Evolutionary conservation across 768 basidiomycete species (phyloP), one percentile per base, ranked within the genome.

Genomic region (Naganishia kalamii): DNA sequence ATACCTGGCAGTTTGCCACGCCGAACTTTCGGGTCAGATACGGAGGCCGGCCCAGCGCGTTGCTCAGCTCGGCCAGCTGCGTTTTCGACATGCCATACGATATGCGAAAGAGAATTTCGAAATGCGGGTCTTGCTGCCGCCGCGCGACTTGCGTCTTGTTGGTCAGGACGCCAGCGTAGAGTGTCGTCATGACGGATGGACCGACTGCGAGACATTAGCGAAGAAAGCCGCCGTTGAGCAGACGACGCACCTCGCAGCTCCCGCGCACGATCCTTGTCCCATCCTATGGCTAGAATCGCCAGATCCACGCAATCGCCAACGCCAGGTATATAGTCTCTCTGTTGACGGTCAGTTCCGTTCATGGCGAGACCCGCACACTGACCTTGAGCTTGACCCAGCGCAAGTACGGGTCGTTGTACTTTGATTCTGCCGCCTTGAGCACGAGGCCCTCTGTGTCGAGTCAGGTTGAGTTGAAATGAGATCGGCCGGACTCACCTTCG

Each of bases 251-350:
- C 90, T 76, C 87, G 79, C 6, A 96, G 80, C 60, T 87, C 87
- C 60, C 89, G 79, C 3, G 83, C 92, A 10, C 92, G 82, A 37
- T 86, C 83, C 72, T 86, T 86, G 62, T 90, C 88, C 89, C 90
- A 92, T 0, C 83, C 79, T 21, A 86, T 90, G 1, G 85, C 92
- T 21, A 94, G 78, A 35, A 94, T 73, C 3, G 85, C 85, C 63
- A 94, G 81, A 74, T 92, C 90, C 17, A 92, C 70, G 4, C 84
- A 83, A 75, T 97, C 92, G 21, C 90, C 90, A 48, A 87, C 82
- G 4, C 87, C 87, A 0, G 86, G 85, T 41, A 97, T 90, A 68
- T 94, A 94, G 74, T 97, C 92, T 72, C 83, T 85, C 80, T 92
- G 47, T 52, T 37, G 17, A n/a, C n/a, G 11, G 43, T 29, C 37